Conservation (phyloP, 306 rosid genomes). For the Mimosa pudica region DNA sequence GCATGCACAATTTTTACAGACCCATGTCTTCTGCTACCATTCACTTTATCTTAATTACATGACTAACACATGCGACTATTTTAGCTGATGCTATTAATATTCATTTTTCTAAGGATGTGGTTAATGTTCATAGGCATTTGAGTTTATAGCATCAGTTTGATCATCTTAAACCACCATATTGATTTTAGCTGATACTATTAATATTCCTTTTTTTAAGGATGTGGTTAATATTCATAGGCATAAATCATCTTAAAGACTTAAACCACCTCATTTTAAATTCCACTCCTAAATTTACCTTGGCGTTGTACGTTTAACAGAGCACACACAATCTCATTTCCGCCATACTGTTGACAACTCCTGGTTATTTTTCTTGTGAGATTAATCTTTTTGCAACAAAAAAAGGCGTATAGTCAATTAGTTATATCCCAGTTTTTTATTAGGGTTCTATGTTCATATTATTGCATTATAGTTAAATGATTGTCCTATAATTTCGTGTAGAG, state of each 20-base stretch:
- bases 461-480: background rate
- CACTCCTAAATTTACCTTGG: background rate
- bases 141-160: background rate
- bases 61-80: background rate
- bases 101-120: background rate
- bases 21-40: background rate
- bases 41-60: conserved; percentile 5
- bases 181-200: background rate
- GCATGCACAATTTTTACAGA: conserved; percentile 14
- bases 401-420: background rate
- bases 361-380: background rate
- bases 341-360: background rate
- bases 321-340: background rate
- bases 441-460: background rate
- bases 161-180: background rate
- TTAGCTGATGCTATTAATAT: background rate
- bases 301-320: background rate
- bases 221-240: conserved; percentile 13
- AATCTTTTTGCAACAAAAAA: too few species aligned
- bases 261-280: background rate
- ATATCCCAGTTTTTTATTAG: background rate
- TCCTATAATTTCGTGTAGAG: background rate
- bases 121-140: conserved; percentile 10
- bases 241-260: background rate
- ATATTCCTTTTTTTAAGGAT: background rate